Evolutionary conservation across 2,329 filamentous ascomycete genomes (phyloP).

Genomic region (Apiospora rasikravindrae): DNA sequence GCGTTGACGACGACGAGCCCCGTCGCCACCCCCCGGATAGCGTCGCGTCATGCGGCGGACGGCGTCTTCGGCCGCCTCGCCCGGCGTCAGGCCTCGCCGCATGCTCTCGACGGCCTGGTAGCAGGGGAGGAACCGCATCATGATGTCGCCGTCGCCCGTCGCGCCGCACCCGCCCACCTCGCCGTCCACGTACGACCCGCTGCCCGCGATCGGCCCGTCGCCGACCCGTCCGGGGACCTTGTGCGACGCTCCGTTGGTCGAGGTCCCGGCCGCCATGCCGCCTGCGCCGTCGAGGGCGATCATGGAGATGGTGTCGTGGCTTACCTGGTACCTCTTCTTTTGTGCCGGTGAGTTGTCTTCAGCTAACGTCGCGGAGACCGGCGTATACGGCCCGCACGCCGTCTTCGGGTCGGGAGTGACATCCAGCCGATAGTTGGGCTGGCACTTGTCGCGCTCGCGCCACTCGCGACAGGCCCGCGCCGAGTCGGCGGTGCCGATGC

Average conservation of each 20-base stretch:
- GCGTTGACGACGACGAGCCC: slow-evolving; percentile 58
- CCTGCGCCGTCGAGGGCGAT: slow-evolving; percentile 51
- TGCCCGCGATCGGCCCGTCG: slow-evolving; percentile 60
- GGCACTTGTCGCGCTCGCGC: slow-evolving; percentile 44
- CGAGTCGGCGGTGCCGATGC: slow-evolving; percentile 48
- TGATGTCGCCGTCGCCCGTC: slow-evolving; percentile 61
- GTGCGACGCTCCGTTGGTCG: slow-evolving; percentile 59
- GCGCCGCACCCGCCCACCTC: slow-evolving; percentile 61
- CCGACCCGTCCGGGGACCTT: slow-evolving; percentile 62
- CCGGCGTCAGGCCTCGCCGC: slow-evolving; percentile 52
- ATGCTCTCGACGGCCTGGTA: slow-evolving; percentile 63
- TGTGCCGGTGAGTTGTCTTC: no score
- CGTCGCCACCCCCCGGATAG: slow-evolving; percentile 51
- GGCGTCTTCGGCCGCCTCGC: slow-evolving; percentile 55
- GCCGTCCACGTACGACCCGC: slow-evolving; percentile 59
- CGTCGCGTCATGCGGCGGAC: slow-evolving; percentile 54
- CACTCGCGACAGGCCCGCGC: slow-evolving; percentile 48
- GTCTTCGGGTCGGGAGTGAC: slow-evolving; percentile 48
- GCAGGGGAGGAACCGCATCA: slow-evolving; percentile 63
- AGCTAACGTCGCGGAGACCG: slow-evolving; percentile 32
- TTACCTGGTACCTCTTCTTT: slow-evolving; percentile 21
- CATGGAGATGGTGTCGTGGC: slow-evolving; percentile 61
- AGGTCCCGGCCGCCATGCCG: slow-evolving; percentile 58
- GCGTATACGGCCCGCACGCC: slow-evolving; percentile 55
- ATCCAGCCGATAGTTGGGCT: slow-evolving; percentile 56